A percentile compares a stretch with the other conserved stretches of the same genome.
Evolutionary conservation across 805 yeast species (phyloP).

Genomic region (Pichia nanzhaoensis): DNA sequence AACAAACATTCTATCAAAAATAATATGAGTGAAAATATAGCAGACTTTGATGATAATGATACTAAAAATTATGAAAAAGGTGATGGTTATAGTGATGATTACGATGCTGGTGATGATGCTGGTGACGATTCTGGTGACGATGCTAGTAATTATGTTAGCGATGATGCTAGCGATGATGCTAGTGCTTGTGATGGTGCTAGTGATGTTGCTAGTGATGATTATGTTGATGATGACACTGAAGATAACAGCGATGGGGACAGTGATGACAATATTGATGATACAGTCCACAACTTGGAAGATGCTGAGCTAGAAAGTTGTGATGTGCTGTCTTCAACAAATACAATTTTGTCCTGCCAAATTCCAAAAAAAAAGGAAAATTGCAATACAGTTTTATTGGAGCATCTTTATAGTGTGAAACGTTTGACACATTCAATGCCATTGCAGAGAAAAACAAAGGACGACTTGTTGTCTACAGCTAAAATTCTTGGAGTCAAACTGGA

Average conservation of each 20-base stretch:
- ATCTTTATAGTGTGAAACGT: constrained; percentile 32
- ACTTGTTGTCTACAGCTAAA: constrained; percentile 38
- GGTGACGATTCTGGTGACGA: too few relatives aligned
- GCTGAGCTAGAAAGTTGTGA: neutral
- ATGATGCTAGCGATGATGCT: too few relatives aligned
- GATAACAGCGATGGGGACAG: neutral
- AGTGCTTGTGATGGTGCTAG: neutral
- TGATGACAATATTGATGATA: neutral
- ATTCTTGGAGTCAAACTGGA: constrained; percentile 46
- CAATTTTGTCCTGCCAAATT: neutral
- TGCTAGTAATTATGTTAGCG: too few relatives aligned
- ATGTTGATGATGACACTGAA: neutral
- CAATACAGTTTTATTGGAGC: constrained; percentile 30
- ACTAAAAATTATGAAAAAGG: too few relatives aligned
- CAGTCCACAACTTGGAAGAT: neutral
- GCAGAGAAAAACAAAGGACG: constrained; percentile 44
- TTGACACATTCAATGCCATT: constrained; percentile 49
- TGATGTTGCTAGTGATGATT: neutral
- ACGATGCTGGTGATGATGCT: too few relatives aligned
- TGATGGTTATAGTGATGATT: too few relatives aligned
- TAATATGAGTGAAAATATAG: too few relatives aligned
- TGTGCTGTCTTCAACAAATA: neutral
- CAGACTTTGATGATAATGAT: too few relatives aligned
- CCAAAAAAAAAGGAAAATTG: neutral
- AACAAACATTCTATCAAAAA: too few relatives aligned